Base-by-base conservation (phyloP, 2,329 filamentous ascomycete genomes). In the Periconia digitata region DNA sequence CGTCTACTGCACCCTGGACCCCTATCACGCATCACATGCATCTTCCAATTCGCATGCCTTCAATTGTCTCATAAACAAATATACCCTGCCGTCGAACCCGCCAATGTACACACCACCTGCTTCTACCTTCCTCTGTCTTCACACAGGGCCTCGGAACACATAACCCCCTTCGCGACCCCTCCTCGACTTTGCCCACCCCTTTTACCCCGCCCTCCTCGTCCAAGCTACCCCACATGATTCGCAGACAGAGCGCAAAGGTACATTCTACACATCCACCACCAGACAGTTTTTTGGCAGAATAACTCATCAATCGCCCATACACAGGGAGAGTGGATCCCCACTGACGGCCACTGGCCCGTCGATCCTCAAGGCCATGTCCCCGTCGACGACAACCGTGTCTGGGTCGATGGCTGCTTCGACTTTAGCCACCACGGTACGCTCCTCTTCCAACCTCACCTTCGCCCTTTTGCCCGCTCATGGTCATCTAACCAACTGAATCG, bases 361-460 rank as follows among this genome's bases (percentile, higher is more conserved):
- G 81, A 80, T 57, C 84, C 84, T 10, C 84, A 86, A 69, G 74
- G 84, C 35, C 80, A 84, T 63, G 67, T 81, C 36, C 67, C 75
- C 2, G 76, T 86, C 40, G 75, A 73, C 21, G 79, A 86, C 48
- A 85, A 89, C 62, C 85, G 92, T 58, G 89, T 99, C 64, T 99
- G 95, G 95, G 89, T 99, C 21, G 94, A 99, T 71, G 94, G 94
- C 54, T 99, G 94, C 79, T 99, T 96, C 76, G 94, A 99, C 77
- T 99, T 99, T 75, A 95, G 92, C 75, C 94, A 99, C 72, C 94
- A 97, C 71, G 94, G 89, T 90, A 72, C 18, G 56, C 36, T 12
- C 29, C 38, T 3, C 36, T 8, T 5, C 29, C 17, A 40, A n/a
- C n/a, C n/a, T n/a, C 22, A 27, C 32, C 5, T 40, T 32, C 36